Evolutionary conservation across 495 filamentous ascomycete genomes (phyloP).

Genomic region (Neurospora sp.): DNA sequence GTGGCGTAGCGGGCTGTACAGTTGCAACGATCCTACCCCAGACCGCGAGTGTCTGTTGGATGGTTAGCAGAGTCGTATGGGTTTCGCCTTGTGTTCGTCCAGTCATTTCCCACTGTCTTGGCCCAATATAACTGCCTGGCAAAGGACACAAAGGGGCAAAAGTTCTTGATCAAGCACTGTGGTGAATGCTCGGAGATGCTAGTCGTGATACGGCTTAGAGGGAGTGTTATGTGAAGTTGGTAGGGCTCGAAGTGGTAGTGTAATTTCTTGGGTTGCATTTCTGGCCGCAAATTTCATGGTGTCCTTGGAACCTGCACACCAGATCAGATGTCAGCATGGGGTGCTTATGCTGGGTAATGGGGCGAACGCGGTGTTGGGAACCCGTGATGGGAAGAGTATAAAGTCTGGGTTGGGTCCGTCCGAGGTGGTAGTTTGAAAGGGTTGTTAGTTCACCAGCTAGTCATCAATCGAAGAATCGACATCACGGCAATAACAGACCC

Average conservation of each 20-base stretch:
- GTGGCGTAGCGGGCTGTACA: neutral
- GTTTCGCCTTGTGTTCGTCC: neutral
- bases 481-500: neutral
- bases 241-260: too few relatives aligned
- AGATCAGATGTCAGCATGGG: neutral
- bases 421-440: neutral
- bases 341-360: neutral
- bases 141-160: neutral
- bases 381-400: neutral
- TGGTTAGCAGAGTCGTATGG: neutral
- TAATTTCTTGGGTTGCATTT: too few relatives aligned
- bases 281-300: too few relatives aligned
- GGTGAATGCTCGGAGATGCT: neutral
- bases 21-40: neutral
- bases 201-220: neutral
- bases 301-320: neutral
- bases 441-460: neutral
- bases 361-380: neutral
- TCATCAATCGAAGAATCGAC: neutral
- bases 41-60: neutral
- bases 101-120: neutral
- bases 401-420: neutral
- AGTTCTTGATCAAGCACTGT: neutral
- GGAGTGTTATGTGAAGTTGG: neutral
- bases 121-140: neutral